These are phyloP conservation scores for Termitomyces sp. DNA, from an alignment of 768 basidiomycete species.

Conservation along the genomic window DNA sequence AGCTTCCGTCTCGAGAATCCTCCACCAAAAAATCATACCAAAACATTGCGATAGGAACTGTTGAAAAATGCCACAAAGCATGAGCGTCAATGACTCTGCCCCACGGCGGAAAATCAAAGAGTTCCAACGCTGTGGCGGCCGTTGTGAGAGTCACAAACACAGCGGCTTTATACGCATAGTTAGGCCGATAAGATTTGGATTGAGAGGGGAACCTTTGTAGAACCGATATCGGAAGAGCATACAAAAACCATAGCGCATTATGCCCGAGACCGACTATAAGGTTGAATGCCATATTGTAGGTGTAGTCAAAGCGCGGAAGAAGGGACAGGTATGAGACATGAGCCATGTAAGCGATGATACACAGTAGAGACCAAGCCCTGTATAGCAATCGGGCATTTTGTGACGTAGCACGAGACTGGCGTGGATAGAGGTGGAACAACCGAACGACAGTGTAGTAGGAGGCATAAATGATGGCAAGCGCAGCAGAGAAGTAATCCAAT, in stretches of 20 bases:
- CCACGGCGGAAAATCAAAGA: constrained; percentile 88
- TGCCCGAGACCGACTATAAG: constrained; percentile 69
- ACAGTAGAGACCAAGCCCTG: constrained; percentile 43
- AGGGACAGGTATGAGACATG: constrained; percentile 79
- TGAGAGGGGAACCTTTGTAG: constrained; percentile 50
- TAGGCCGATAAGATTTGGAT: constrained; percentile 53
- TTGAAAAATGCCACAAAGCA: constrained; percentile 87
- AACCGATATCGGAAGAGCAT: constrained; percentile 50
- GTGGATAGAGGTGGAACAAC: constrained; percentile 66
- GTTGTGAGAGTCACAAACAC: constrained; percentile 67
- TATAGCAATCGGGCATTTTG: constrained; percentile 12
- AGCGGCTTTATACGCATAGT: constrained; percentile 46
- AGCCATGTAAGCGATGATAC: constrained; percentile 48
- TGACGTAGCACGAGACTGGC: constrained; percentile 22
- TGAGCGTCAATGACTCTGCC: constrained; percentile 82
- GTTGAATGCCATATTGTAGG: constrained; percentile 90
- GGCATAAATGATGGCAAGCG: constrained; percentile 73
- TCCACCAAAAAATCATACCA: constrained; percentile 86
- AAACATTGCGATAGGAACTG: constrained; percentile 64
- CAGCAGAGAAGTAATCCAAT: constrained; percentile 94
- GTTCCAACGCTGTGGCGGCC: constrained; percentile 70
- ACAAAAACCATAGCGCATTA: constrained; percentile 78
- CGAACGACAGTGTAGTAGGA: constrained; percentile 78
- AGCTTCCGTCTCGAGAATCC: constrained; percentile 67
- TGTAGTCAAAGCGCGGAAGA: constrained; percentile 82